These are phyloP conservation scores for Daphne laureola DNA, from an alignment of 441 rosid genomes.

Conservation along the genomic window DNA sequence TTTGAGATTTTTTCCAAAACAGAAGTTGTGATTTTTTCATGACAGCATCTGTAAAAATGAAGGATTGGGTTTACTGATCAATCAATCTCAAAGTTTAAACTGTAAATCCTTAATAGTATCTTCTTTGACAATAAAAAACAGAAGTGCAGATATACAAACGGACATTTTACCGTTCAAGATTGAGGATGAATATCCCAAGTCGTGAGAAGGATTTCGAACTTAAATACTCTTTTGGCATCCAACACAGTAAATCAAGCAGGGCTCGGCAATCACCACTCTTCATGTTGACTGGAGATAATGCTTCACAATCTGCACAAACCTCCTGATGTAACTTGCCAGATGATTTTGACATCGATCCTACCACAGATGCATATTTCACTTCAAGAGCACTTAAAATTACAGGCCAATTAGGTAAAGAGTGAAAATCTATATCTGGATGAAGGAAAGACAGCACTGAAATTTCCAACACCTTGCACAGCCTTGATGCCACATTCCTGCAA, in stretches of 20 bases:
- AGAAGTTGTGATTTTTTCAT: too few relatives aligned
- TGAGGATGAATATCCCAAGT: constrained; percentile 45
- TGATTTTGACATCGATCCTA: constrained; percentile 19
- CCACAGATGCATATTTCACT: constrained; percentile 14
- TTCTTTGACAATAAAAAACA: too few relatives aligned
- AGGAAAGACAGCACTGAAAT: constrained; percentile 30
- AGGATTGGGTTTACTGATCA: too few relatives aligned
- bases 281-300: constrained; percentile 19
- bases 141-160: neutral
- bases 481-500: constrained; percentile 71
- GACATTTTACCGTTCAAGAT: constrained; percentile 65
- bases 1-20: too few relatives aligned
- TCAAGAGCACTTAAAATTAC: constrained; percentile 46
- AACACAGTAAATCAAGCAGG: constrained; percentile 52
- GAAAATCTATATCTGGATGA: constrained; percentile 29
- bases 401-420: constrained; percentile 53
- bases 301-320: constrained; percentile 24
- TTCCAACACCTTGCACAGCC: constrained; percentile 49
- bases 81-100: too few relatives aligned
- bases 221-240: constrained; percentile 74
- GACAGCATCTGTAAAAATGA: too few relatives aligned
- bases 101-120: too few relatives aligned
- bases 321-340: constrained; percentile 22
- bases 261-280: constrained; percentile 46
- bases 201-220: constrained; percentile 48